phyloP scores from a whole-genome alignment of 352 stramenopile genomes.

The Phytophthora pini region DNA sequence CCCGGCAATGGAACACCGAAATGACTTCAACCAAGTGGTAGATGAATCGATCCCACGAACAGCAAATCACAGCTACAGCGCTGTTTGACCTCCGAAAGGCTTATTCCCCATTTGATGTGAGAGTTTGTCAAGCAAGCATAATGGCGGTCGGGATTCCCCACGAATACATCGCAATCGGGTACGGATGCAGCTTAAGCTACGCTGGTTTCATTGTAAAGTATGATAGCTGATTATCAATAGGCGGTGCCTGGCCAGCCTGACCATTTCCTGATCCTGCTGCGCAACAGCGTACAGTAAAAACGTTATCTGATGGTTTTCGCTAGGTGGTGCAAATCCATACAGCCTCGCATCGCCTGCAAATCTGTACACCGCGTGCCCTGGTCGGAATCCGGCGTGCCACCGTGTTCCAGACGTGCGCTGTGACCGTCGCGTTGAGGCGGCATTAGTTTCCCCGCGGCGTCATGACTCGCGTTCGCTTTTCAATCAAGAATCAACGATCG shows the following conservation, averaged over 20 bases:
- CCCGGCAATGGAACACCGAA: slow-evolving; percentile 8
- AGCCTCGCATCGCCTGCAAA: not conserved
- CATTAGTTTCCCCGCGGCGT: not conserved
- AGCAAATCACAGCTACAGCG: slow-evolving; percentile 11
- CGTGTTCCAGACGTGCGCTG: slow-evolving; percentile 4
- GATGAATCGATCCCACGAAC: slow-evolving; percentile 15
- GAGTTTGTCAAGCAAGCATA: too few species aligned
- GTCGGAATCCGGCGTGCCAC: slow-evolving; percentile 6
- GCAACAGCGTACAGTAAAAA: not conserved
- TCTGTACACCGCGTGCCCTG: slow-evolving; percentile 6
- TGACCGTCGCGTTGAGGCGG: slow-evolving; percentile 1
- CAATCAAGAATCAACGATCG: slow-evolving; percentile 15
- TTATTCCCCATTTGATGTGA: not conserved
- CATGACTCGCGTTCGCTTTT: slow-evolving; percentile 7
- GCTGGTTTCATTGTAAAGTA: not conserved
- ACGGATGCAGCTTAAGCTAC: too few species aligned
- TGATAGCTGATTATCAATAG: not conserved
- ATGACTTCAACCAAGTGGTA: slow-evolving; percentile 18
- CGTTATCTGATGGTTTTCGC: not conserved
- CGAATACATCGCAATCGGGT: too few species aligned
- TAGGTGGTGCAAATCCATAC: slow-evolving; percentile 2
- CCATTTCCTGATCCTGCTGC: not conserved
- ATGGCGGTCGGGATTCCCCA: too few species aligned
- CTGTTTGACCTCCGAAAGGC: not conserved
- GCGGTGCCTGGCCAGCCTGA: not conserved